Evolutionary conservation across 257 asterid genomes (phyloP).

Genomic region (Rehmannia glutinosa): DNA sequence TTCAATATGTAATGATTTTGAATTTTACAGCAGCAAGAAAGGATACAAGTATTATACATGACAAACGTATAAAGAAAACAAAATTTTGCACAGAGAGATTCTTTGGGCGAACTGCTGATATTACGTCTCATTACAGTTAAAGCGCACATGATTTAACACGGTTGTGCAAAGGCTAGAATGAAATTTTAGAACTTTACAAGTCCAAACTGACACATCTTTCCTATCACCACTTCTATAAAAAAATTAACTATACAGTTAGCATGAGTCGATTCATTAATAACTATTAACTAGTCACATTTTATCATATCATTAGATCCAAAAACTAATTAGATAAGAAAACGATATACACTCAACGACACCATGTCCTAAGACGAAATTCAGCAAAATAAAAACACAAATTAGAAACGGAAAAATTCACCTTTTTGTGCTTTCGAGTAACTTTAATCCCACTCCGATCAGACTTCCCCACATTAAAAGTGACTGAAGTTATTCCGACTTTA

Average conservation of each 20-base stretch:
- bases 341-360: neutral
- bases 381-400: neutral
- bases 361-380: too few relatives aligned
- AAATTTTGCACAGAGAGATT: neutral
- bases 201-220: too few relatives aligned
- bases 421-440: slow-evolving; percentile 91
- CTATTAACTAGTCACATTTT: neutral
- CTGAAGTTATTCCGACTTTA: slow-evolving; percentile 56
- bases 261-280: too few relatives aligned
- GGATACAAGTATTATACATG: too few relatives aligned
- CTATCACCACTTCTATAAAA: neutral
- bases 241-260: neutral
- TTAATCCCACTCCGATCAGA: slow-evolving; percentile 79
- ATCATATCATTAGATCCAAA: neutral
- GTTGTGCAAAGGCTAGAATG: neutral
- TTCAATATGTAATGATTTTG: neutral
- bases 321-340: neutral
- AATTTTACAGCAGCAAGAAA: too few relatives aligned
- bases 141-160: neutral
- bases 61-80: too few relatives aligned
- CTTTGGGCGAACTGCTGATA: too few relatives aligned
- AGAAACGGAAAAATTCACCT: slow-evolving; percentile 29
- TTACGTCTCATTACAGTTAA: neutral
- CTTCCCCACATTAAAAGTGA: slow-evolving; percentile 90
- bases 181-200: neutral